Percentiles rank a stretch among this genome's conserved stretches.
These are phyloP conservation scores for Leccinum arenicola DNA, from an alignment of 768 basidiomycete genomes.

Conservation along the genomic window DNA sequence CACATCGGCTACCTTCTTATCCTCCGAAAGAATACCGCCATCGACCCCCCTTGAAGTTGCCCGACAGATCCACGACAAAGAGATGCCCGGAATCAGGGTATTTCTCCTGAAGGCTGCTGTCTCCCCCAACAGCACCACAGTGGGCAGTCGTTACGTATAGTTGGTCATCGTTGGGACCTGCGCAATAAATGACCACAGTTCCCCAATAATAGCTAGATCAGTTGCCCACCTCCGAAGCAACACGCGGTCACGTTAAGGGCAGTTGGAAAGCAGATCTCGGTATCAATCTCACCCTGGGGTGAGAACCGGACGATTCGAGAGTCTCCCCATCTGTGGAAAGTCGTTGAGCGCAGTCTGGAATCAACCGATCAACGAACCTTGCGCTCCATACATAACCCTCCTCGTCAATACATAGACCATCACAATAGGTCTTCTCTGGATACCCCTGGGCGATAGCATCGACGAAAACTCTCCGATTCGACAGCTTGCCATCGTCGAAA, in stretches of 20 bases:
- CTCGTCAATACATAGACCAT: constrained; percentile 64
- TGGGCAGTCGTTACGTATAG: constrained; percentile 55
- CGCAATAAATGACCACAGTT: not conserved
- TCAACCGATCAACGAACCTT: constrained; percentile 32
- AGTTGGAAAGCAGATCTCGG: constrained; percentile 58
- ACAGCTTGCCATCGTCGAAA: constrained; percentile 47
- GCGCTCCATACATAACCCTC: constrained; percentile 70
- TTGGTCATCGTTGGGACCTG: constrained; percentile 59
- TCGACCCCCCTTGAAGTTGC: constrained; percentile 22
- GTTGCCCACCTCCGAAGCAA: constrained; percentile 49
- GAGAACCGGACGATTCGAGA: constrained; percentile 56
- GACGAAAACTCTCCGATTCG: constrained; percentile 55
- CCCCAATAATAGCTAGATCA: constrained; percentile 3
- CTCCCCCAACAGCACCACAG: constrained; percentile 57
- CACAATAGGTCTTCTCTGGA: constrained; percentile 50
- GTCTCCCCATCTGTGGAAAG: constrained; percentile 55
- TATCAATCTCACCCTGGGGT: constrained; percentile 50
- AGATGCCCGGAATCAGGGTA: constrained; percentile 37
- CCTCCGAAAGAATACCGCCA: constrained; percentile 26
- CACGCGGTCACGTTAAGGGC: constrained; percentile 65
- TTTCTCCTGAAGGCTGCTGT: constrained; percentile 35
- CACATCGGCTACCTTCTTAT: constrained; percentile 1
- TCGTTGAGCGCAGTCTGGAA: not conserved
- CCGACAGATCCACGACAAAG: constrained; percentile 32
- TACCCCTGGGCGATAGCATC: constrained; percentile 55